Percentiles rank a stretch among this genome's conserved stretches.
These are phyloP conservation scores for Galerina marginata DNA, from an alignment of 768 basidiomycete genomes.

Conservation along the genomic window DNA sequence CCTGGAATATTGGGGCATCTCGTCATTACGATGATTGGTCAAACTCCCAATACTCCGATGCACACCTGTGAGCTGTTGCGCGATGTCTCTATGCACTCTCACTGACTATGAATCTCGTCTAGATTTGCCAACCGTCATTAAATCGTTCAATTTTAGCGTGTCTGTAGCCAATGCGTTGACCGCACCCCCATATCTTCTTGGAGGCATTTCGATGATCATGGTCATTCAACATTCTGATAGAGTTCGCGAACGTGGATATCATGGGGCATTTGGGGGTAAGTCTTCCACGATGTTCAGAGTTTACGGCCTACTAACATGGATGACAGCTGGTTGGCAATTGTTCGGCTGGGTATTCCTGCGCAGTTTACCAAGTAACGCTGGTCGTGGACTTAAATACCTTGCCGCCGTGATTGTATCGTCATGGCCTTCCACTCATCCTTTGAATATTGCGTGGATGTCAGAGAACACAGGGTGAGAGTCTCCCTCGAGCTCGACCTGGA, in stretches of 20 bases:
- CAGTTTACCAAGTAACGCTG: constrained; percentile 31
- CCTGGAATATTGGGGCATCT: constrained; percentile 43
- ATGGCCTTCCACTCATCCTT: constrained; percentile 44
- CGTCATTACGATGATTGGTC: constrained; percentile 37
- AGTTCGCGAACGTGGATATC: constrained; percentile 38
- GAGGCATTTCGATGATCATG: constrained; percentile 38
- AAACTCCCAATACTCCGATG: constrained; percentile 43
- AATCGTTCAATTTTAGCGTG: constrained; percentile 42
- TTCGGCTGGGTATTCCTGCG: constrained; percentile 43
- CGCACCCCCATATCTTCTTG: constrained; percentile 41
- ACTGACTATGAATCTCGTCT: neutral
- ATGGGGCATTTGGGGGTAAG: constrained; percentile 41
- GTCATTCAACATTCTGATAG: constrained; percentile 39
- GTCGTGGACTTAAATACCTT: constrained; percentile 38
- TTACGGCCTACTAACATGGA: neutral
- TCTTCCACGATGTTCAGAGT: neutral
- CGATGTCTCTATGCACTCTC: neutral
- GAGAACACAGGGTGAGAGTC: constrained; percentile 40
- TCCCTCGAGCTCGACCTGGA: neutral
- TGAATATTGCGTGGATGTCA: constrained; percentile 47
- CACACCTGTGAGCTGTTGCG: constrained; percentile 34
- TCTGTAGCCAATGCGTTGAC: constrained; percentile 43
- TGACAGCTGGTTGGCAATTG: constrained; percentile 41
- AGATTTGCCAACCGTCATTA: constrained; percentile 46
- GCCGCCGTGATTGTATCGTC: constrained; percentile 40